A percentile compares a stretch with the other conserved stretches of the same genome.
phyloP scores from a whole-genome alignment of 2,329 filamentous ascomycete species.

The Cercospora zeae-maydis region DNA sequence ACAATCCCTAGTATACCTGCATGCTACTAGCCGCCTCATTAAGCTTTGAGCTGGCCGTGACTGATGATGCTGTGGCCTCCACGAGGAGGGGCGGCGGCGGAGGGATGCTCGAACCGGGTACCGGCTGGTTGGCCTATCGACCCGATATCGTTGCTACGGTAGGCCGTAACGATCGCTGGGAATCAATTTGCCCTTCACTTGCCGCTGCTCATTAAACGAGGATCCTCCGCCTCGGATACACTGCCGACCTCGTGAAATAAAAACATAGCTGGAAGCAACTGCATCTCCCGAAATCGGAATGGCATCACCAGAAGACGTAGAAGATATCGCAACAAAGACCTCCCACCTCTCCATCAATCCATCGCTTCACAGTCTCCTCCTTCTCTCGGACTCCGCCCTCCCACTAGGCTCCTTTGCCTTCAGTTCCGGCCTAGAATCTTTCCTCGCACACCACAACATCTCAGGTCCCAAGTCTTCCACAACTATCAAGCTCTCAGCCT shows the following conservation, averaged over 20 bases:
- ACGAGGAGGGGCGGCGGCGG: slow-evolving; percentile 1
- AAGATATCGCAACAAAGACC: background rate
- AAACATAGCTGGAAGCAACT: background rate
- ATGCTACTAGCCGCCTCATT: background rate
- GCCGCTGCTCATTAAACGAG: no score
- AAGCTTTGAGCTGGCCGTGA: background rate
- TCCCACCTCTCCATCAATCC: slow-evolving; percentile 2
- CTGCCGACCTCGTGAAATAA: background rate
- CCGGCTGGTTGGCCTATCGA: slow-evolving; percentile 11
- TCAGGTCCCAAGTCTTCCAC: slow-evolving; percentile 30
- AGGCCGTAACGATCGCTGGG: background rate
- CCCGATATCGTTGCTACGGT: background rate
- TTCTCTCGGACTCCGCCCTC: slow-evolving; percentile 76
- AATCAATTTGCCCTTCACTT: background rate
- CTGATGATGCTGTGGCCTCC: slow-evolving; percentile 4
- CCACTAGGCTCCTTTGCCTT: slow-evolving; percentile 86
- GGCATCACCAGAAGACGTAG: background rate
- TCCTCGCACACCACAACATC: slow-evolving; percentile 60
- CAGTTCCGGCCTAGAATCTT: slow-evolving; percentile 77
- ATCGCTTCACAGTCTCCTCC: slow-evolving; percentile 64
- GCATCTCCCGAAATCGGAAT: background rate
- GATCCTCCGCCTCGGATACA: no score
- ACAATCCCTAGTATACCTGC: background rate
- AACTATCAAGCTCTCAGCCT: slow-evolving; percentile 39
- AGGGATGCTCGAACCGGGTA: background rate